phyloP scores from a whole-genome alignment of 1,139 yeast species.

The Suhomyces ambrosiae region DNA sequence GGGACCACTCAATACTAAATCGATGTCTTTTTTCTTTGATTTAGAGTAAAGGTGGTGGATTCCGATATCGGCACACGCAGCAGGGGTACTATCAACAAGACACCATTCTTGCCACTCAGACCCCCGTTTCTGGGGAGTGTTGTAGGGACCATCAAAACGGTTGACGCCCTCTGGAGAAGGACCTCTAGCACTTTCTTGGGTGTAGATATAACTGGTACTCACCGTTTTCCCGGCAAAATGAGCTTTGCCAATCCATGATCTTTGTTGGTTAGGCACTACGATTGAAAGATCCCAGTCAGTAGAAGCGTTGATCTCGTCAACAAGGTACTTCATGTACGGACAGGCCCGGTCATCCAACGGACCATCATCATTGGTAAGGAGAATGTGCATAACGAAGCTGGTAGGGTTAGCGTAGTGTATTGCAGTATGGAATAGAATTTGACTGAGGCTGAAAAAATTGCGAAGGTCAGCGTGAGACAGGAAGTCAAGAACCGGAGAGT shows the following conservation, averaged over 20 bases:
- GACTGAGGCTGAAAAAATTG: neutral
- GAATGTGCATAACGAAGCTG: conserved; percentile 38
- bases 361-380: conserved; percentile 91
- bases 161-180: conserved; percentile 35
- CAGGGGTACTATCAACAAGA: conserved; percentile 89
- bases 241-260: conserved; percentile 98
- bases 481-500: too few relatives aligned
- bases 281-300: conserved; percentile 88
- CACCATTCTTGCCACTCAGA: conserved; percentile 72
- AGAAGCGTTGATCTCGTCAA: conserved; percentile 60
- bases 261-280: conserved; percentile 69
- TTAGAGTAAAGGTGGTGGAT: conserved; percentile 64
- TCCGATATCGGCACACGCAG: conserved; percentile 92
- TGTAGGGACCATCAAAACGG: conserved; percentile 69
- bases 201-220: conserved; percentile 66
- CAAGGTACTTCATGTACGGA: conserved; percentile 82
- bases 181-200: conserved; percentile 38
- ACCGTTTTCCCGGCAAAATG: conserved; percentile 87
- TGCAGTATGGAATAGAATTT: neutral
- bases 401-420: neutral
- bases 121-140: conserved; percentile 39
- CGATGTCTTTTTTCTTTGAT: conserved; percentile 59
- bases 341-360: conserved; percentile 82
- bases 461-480: neutral
- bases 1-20: conserved; percentile 90